A percentile compares a stretch with the other conserved stretches of the same genome.
Evolutionary conservation across 2,329 filamentous ascomycete genomes (phyloP).

Genomic region (Furcasterigmium sp.): DNA sequence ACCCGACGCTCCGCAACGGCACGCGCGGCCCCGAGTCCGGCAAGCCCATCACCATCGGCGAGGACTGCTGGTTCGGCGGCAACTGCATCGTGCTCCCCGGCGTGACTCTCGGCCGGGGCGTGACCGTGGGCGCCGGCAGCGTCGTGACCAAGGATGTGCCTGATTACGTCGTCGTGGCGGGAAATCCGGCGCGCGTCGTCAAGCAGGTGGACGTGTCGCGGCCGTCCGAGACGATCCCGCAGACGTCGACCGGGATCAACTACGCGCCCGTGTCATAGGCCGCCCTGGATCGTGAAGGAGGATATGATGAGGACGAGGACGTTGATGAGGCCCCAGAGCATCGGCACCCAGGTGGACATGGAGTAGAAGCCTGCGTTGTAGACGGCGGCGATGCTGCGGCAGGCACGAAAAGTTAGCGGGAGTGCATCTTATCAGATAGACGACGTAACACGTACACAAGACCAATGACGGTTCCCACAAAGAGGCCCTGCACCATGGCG

Average conservation of each 20-base stretch:
- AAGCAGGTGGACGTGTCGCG: slow-evolving; percentile 29
- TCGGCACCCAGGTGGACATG: slow-evolving; percentile 93
- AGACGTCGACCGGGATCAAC: slow-evolving; percentile 4
- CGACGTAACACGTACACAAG: slow-evolving; percentile 55
- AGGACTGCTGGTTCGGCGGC: slow-evolving; percentile 78
- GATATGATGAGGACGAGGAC: slow-evolving; percentile 78
- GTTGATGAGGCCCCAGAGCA: slow-evolving; percentile 82
- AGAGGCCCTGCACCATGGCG: slow-evolving; percentile 68
- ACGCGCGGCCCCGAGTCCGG: slow-evolving; percentile 70
- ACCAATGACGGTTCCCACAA: slow-evolving; percentile 78
- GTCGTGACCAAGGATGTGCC: slow-evolving; percentile 78
- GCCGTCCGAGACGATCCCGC: slow-evolving; percentile 2
- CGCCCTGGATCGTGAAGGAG: slow-evolving; percentile 89
- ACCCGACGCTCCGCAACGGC: slow-evolving; percentile 69
- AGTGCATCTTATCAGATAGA: background rate
- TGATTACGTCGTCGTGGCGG: slow-evolving; percentile 56
- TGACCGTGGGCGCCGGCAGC: slow-evolving; percentile 72
- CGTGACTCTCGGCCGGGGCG: slow-evolving; percentile 70
- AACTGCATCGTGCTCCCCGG: slow-evolving; percentile 68
- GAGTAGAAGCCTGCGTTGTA: slow-evolving; percentile 79
- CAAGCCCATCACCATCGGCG: slow-evolving; percentile 67
- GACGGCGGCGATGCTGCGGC: slow-evolving; percentile 64
- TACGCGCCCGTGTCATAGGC: slow-evolving; percentile 50
- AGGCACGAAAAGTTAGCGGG: background rate
- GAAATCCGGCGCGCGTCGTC: slow-evolving; percentile 61